Evolutionary conservation across 2,329 filamentous ascomycete species (phyloP).

Genomic region (Aspergillus piperis): DNA sequence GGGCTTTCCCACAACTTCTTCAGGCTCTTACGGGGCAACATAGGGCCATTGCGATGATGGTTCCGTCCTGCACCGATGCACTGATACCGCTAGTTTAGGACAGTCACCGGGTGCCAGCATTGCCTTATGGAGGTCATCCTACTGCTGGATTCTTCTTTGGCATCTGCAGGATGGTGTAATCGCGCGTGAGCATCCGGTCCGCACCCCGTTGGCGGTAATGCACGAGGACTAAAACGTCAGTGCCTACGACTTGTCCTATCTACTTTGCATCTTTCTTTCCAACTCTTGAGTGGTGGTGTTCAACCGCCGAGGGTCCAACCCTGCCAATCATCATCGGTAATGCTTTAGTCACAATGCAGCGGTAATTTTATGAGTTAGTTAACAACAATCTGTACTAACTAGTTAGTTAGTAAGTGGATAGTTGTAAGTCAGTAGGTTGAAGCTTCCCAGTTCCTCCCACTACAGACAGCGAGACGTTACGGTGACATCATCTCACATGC

Average conservation of each 20-base stretch:
- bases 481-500: slow-evolving; percentile 25
- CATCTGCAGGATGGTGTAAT: slow-evolving; percentile 31
- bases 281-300: neutral
- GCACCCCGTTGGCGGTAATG: slow-evolving; percentile 19
- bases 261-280: too few relatives aligned
- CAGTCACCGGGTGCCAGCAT: neutral
- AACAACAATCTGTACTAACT: too few relatives aligned
- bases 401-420: too few relatives aligned
- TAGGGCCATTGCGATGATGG: neutral
- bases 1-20: neutral
- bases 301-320: neutral
- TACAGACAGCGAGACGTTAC: neutral
- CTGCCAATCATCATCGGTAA: neutral
- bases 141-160: slow-evolving; percentile 1
- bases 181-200: slow-evolving; percentile 14
- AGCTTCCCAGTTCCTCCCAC: neutral
- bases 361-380: too few relatives aligned
- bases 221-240: slow-evolving; percentile 23
- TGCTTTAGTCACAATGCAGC: too few relatives aligned
- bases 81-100: slow-evolving; percentile 3
- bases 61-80: neutral
- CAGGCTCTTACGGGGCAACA: neutral
- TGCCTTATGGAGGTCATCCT: neutral
- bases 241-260: neutral
- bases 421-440: too few relatives aligned